Evolutionary conservation across 371 early-diverging fungal species (phyloP), one percentile per base, ranked within the genome.

Genomic region (Syncephalastrum racemosum): DNA sequence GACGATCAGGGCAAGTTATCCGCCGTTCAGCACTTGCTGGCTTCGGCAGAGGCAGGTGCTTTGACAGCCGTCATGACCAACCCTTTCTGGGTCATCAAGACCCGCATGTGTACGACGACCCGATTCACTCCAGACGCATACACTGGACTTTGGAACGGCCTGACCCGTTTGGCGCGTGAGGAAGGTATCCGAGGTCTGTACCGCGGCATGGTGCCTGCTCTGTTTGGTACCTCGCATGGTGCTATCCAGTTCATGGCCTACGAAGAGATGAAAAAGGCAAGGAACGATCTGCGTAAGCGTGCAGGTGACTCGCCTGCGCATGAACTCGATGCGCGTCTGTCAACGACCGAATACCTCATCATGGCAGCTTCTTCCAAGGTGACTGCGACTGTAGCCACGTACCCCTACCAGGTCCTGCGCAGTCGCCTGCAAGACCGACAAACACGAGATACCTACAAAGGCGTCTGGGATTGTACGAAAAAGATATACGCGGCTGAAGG

Each of bases 181-280:
- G 98, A 96, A 67, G 98, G 98, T 0, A 49, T 94, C 7, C 66
- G 80, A 3, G 96, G 95, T 0, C 66, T 93, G 8, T 96, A 97
- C 69, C 82, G 88, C 40, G 98, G 96, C 2, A 78, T 96, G 46
- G 70, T 92, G 2, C 94, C 96, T 0, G 94, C 92, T 0, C 68
- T 98, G 10, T 83, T 97, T 67, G 96, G 97, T 16, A 89, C 88
- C 4, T 89, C 92, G 6, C 97, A 98, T 64, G 98, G 98, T 8
- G 96, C 96, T 0, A 70, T 98, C 43, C 97, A 98, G 71, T 98
- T 98, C 68, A 90, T 95, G 92, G 94, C 90, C 0, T 98, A 98
- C 68, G 97, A 96, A 61, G 92, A 95, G 58, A 81, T 97, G 87
- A 97, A 96, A 67, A 82, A 82, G 61, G 82, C 83, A 79, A 66